Percentiles rank a stretch among this genome's conserved stretches.
These are phyloP conservation scores for Cystobasidium slooffiae DNA, from an alignment of 1,284 basidiomycete species.

Conservation along the genomic window DNA sequence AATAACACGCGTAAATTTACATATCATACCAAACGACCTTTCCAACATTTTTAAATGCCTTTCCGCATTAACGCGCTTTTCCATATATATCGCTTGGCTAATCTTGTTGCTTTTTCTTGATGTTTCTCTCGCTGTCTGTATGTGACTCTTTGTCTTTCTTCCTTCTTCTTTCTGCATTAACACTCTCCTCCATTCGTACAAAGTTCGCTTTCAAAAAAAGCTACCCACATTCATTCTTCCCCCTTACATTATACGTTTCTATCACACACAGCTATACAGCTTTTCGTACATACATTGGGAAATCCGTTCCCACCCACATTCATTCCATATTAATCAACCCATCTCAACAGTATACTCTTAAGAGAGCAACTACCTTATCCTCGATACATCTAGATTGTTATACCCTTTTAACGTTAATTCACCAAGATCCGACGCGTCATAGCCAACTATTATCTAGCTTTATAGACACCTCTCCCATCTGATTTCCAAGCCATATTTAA, in stretches of 20 bases:
- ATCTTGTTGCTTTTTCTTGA: too few species aligned
- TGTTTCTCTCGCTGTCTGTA: background rate
- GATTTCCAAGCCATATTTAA: background rate
- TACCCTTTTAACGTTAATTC: background rate
- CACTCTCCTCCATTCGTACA: background rate
- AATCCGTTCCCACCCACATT: conserved; percentile 22
- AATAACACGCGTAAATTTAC: too few species aligned
- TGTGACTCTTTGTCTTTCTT: background rate
- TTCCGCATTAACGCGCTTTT: too few species aligned
- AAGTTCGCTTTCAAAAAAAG: background rate
- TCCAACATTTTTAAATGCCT: too few species aligned
- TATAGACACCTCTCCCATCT: background rate
- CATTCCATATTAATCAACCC: conserved; percentile 7
- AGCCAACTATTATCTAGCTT: background rate
- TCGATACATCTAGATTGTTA: background rate
- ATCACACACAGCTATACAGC: background rate
- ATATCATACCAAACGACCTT: too few species aligned
- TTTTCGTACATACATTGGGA: conserved; percentile 8
- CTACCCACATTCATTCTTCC: conserved; percentile 8
- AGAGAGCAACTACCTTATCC: background rate
- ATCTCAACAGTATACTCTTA: conserved; percentile 14
- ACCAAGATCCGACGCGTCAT: background rate
- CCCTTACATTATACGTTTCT: conserved; percentile 3
- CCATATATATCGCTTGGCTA: too few species aligned
- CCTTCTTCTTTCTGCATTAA: background rate